Conservation (phyloP, 163 green algal species). For the Smithsoniella earleae region DNA sequence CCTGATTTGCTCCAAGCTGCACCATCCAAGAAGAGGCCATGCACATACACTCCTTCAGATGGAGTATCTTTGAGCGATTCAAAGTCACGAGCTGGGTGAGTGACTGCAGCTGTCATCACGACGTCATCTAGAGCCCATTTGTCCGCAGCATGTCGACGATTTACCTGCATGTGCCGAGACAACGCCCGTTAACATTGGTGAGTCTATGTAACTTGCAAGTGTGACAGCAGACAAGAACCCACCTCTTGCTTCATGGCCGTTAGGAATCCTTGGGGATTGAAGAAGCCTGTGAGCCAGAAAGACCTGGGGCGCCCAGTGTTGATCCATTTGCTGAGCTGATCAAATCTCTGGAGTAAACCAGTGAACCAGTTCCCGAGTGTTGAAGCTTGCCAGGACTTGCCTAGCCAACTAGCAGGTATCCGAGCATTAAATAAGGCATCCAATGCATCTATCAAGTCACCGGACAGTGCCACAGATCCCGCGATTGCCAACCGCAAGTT, state of each 20-base stretch:
- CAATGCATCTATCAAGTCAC: conserved; percentile 66
- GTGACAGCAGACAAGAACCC: not conserved
- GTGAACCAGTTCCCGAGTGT: conserved; percentile 83
- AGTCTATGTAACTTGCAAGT: too few species aligned
- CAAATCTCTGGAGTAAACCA: conserved; percentile 72
- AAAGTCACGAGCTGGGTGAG: conserved; percentile 57
- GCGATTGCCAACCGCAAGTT: conserved; percentile 84
- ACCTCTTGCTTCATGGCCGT: conserved; percentile 92
- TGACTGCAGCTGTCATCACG: conserved; percentile 79
- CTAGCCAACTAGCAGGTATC: conserved; percentile 71
- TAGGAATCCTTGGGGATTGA: conserved; percentile 87
- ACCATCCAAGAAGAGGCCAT: conserved; percentile 85
- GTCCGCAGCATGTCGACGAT: conserved; percentile 71
- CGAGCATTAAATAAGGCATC: conserved; percentile 74
- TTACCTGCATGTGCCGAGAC: conserved; percentile 36
- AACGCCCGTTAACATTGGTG: too few species aligned
- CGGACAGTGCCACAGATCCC: conserved; percentile 74
- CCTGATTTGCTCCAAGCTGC: conserved; percentile 70
- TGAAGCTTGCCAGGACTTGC: conserved; percentile 51
- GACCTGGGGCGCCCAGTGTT: conserved; percentile 66
- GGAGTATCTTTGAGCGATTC: conserved; percentile 66
- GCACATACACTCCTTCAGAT: conserved; percentile 79
- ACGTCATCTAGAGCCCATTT: conserved; percentile 91
- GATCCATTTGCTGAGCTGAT: conserved; percentile 85
- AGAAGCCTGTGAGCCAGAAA: conserved; percentile 91